phyloP scores from a whole-genome alignment of 2,329 filamentous ascomycete genomes.

The Atkinsonella texensis region DNA sequence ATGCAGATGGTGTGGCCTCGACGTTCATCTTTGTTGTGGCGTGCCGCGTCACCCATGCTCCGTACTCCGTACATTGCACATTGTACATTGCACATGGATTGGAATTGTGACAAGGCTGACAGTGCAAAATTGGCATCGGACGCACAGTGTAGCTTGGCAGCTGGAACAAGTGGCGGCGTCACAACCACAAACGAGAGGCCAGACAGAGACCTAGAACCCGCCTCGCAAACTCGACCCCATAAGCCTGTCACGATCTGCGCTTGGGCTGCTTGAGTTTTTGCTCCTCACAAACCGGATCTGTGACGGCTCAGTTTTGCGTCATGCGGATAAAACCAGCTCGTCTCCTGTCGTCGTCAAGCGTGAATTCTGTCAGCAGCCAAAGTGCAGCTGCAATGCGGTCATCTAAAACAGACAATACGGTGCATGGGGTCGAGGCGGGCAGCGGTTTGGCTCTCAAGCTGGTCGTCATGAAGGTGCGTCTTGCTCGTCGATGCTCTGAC shows the following conservation, averaged over 20 bases:
- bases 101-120: neutral
- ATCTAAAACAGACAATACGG: constrained; percentile 24
- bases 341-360: constrained; percentile 31
- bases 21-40: neutral
- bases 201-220: constrained; percentile 3
- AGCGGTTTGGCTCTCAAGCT: constrained; percentile 40
- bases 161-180: constrained; percentile 6
- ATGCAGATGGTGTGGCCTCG: neutral
- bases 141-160: constrained; percentile 2
- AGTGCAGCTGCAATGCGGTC: constrained; percentile 34
- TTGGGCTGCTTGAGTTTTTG: constrained; percentile 7
- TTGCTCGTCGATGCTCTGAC: neutral
- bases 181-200: constrained; percentile 1
- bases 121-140: neutral
- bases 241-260: constrained; percentile 1
- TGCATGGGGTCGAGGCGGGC: constrained; percentile 21
- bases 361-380: constrained; percentile 20
- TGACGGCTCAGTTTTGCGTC: constrained; percentile 10
- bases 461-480: constrained; percentile 36
- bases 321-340: constrained; percentile 48
- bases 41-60: neutral
- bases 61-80: too few relatives aligned
- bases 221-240: constrained; percentile 2
- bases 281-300: constrained; percentile 5
- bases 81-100: too few relatives aligned